Evolutionary conservation across 2,329 filamentous ascomycete species (phyloP).

Genomic region (Thielaviopsis cerberus): DNA sequence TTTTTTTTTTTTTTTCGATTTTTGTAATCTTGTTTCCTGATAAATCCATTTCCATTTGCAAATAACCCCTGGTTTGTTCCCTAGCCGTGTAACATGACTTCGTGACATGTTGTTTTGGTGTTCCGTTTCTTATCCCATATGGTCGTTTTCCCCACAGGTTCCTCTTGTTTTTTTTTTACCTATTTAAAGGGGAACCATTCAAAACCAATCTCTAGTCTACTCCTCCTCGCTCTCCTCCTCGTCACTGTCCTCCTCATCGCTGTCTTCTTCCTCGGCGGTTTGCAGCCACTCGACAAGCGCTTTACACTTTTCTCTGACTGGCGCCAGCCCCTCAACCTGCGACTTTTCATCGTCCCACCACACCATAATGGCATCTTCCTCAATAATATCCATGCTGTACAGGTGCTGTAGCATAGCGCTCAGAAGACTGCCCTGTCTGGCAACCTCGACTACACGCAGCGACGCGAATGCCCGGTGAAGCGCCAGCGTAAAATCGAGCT

Average conservation of each 20-base stretch:
- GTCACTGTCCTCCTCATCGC: constrained; percentile 41
- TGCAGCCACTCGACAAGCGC: constrained; percentile 71
- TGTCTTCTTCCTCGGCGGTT: constrained; percentile 41
- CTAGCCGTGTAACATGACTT: neutral
- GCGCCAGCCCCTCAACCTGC: constrained; percentile 40
- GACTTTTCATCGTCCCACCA: constrained; percentile 73
- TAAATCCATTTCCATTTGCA: neutral
- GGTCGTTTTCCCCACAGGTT: neutral
- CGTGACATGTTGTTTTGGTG: neutral
- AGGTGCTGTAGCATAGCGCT: constrained; percentile 67
- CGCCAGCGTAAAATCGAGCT: constrained; percentile 68
- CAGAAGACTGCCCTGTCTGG: constrained; percentile 42
- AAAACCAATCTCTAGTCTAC: neutral
- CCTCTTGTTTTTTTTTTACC: neutral
- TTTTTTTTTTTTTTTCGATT: neutral
- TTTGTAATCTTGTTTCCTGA: neutral
- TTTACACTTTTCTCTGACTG: constrained; percentile 53
- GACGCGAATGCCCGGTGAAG: constrained; percentile 63
- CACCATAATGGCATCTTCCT: constrained; percentile 69
- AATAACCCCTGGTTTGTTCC: neutral
- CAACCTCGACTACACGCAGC: constrained; percentile 36
- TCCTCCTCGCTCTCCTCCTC: constrained; percentile 21
- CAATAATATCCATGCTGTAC: constrained; percentile 66
- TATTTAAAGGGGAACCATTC: neutral
- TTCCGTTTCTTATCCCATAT: neutral